Evolutionary conservation across 164 flowering plant genomes (phyloP), one percentile per base, ranked within the genome.

Genomic region (Nymphaea colorata): DNA sequence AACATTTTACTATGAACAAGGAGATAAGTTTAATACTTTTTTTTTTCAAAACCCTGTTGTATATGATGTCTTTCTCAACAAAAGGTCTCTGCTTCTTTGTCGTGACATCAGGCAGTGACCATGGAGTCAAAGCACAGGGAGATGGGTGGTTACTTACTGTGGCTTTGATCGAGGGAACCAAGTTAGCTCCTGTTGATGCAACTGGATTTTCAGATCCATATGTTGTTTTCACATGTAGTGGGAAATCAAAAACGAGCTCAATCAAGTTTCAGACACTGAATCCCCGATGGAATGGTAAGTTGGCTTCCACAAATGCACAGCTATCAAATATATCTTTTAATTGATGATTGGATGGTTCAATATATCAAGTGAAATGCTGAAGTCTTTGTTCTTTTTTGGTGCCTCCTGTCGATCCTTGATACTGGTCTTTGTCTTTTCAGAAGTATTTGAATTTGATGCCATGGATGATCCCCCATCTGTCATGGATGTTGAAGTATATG

Each of bases 401-500:
- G 36, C 36, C 36, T 25, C 36, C 36, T 25, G 36, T 25, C 36
- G 36, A 25, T 25, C 36, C 36, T 25, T 25, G 36, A 25, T 25
- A 25, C 36, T 25, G 36, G 36, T 25, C 36, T 25, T 61, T 61
- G 64, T 17, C 36, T 61, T 36, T 83, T 80, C 90, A 94, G 98
- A 94, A 79, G 88, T 94, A 78, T 91, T 89, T 81, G 98, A 91
- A 76, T 94, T 94, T 79, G 97, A 94, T 80, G 98, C 98, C 64
- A 94, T 88, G 96, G 93, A 87, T 65, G 97, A 94, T 36, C 91
- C 95, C 64, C 98, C 98, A 67, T 94, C 98, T 65, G 74, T 82
- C 71, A 74, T 94, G 78, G 90, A 83, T 66, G 85, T 93, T 60
- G 97, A 91, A 83, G 90, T 91, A 71, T 94, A 68, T 76, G 97